Conservation (phyloP, 2,329 filamentous ascomycete genomes). For the Coccinonectria pachysandricola region DNA sequence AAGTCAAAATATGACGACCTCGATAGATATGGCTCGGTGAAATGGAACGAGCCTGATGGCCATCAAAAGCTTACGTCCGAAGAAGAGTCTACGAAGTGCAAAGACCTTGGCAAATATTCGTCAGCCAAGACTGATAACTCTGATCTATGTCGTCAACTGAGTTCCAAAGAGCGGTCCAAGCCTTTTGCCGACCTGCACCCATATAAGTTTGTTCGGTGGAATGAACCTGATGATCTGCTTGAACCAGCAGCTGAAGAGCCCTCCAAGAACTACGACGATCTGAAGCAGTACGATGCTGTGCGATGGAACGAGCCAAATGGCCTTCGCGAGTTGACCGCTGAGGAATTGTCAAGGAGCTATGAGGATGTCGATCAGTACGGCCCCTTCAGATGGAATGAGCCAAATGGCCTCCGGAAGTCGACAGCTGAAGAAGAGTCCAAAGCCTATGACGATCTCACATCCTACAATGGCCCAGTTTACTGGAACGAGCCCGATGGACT, state of each 20-base stretch:
- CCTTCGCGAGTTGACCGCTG: slow-evolving; percentile 18
- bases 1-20: slow-evolving; percentile 26
- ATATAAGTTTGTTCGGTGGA: slow-evolving; percentile 25
- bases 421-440: slow-evolving; percentile 22
- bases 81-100: slow-evolving; percentile 24
- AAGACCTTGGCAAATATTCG: slow-evolving; percentile 26
- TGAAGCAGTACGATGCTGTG: slow-evolving; percentile 23
- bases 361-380: slow-evolving; percentile 32
- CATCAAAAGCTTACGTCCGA: slow-evolving; percentile 11
- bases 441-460: slow-evolving; percentile 25
- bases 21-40: slow-evolving; percentile 27
- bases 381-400: slow-evolving; percentile 21
- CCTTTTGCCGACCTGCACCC: slow-evolving; percentile 30
- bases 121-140: slow-evolving; percentile 20
- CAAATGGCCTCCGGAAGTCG: slow-evolving; percentile 18
- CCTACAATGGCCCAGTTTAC: slow-evolving; percentile 25
- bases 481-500: slow-evolving; percentile 33
- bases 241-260: slow-evolving; percentile 22
- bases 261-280: slow-evolving; percentile 27
- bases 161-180: slow-evolving; percentile 26
- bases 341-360: slow-evolving; percentile 28
- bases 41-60: slow-evolving; percentile 20
- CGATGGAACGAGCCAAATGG: slow-evolving; percentile 23
- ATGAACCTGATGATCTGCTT: slow-evolving; percentile 24
- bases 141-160: slow-evolving; percentile 15